A percentile compares a stretch with the other conserved stretches of the same genome.
phyloP scores from a whole-genome alignment of 805 yeast genomes.

The Kluyveromyces lactis region DNA sequence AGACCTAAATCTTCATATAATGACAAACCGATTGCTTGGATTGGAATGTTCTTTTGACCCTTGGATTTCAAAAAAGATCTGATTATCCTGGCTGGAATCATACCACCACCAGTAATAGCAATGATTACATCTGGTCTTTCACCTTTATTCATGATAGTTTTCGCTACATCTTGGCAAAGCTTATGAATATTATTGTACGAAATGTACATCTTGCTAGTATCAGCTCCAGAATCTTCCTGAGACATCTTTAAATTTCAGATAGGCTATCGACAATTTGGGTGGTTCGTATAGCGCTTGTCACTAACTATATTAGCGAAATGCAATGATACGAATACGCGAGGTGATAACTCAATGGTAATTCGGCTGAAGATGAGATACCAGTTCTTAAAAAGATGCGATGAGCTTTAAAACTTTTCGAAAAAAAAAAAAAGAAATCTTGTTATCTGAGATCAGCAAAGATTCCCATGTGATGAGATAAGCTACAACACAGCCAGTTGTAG shows the following conservation, averaged over 20 bases:
- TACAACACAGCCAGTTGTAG: too few relatives aligned
- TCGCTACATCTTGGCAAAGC: conserved; percentile 64
- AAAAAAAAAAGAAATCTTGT: too few relatives aligned
- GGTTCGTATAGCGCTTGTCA: too few relatives aligned
- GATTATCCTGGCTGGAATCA: conserved; percentile 59
- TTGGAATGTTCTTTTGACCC: conserved; percentile 59
- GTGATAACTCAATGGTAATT: too few relatives aligned
- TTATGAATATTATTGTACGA: conserved; percentile 79
- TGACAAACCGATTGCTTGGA: conserved; percentile 62
- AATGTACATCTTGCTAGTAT: conserved; percentile 44
- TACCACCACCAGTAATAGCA: conserved; percentile 71
- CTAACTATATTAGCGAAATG: too few relatives aligned
- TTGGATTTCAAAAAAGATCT: conserved; percentile 52
- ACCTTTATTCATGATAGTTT: conserved; percentile 35
- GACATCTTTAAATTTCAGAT: not conserved
- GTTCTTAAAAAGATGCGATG: too few relatives aligned
- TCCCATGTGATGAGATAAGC: too few relatives aligned
- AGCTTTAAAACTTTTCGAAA: too few relatives aligned
- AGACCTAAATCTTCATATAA: conserved; percentile 51
- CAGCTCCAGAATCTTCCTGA: conserved; percentile 4
- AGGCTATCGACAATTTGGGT: too few relatives aligned
- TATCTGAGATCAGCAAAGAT: too few relatives aligned
- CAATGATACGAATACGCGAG: too few relatives aligned
- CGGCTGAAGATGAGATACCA: too few relatives aligned
- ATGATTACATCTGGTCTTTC: conserved; percentile 48